Percentiles rank a stretch among this genome's conserved stretches.
phyloP scores from a whole-genome alignment of 2,329 filamentous ascomycete species.

The Geosmithia putterillii region DNA sequence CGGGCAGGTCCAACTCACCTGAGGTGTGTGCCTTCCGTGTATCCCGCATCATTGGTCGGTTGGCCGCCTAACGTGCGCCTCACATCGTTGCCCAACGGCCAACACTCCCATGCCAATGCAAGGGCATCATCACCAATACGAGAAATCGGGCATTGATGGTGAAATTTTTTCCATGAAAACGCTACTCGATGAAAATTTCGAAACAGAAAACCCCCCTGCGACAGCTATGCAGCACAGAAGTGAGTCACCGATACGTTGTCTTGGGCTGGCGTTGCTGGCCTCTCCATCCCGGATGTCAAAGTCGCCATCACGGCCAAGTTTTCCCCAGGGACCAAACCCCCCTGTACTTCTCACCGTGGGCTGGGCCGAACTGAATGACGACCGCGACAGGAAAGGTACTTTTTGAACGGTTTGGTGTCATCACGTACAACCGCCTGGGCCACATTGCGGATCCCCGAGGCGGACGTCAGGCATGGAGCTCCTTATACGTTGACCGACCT shows the following conservation, averaged over 20 bases:
- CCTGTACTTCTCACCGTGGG: conserved; percentile 74
- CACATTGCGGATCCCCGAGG: conserved; percentile 29
- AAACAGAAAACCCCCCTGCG: too few relatives aligned
- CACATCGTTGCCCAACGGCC: too few relatives aligned
- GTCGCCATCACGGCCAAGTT: conserved; percentile 59
- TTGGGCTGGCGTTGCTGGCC: conserved; percentile 48
- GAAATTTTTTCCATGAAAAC: background rate
- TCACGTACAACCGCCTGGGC: conserved; percentile 7
- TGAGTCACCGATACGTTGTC: conserved; percentile 1
- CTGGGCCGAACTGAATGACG: conserved; percentile 55
- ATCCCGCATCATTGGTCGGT: too few relatives aligned
- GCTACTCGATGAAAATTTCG: background rate
- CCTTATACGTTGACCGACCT: conserved; percentile 9
- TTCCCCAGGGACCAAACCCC: conserved; percentile 80
- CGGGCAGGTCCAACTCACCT: too few relatives aligned
- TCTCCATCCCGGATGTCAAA: conserved; percentile 34
- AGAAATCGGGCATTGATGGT: too few relatives aligned
- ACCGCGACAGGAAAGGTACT: conserved; percentile 32
- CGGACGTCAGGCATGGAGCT: conserved; percentile 36
- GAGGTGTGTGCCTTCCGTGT: too few relatives aligned
- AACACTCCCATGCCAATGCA: too few relatives aligned
- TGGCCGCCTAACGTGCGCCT: too few relatives aligned
- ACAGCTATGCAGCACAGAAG: too few relatives aligned
- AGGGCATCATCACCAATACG: too few relatives aligned
- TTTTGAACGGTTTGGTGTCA: conserved; percentile 7